A percentile compares a stretch with the other conserved stretches of the same genome.
Conservation (phyloP, 208 protist genomes). For the Crithidia mellificae region DNA sequence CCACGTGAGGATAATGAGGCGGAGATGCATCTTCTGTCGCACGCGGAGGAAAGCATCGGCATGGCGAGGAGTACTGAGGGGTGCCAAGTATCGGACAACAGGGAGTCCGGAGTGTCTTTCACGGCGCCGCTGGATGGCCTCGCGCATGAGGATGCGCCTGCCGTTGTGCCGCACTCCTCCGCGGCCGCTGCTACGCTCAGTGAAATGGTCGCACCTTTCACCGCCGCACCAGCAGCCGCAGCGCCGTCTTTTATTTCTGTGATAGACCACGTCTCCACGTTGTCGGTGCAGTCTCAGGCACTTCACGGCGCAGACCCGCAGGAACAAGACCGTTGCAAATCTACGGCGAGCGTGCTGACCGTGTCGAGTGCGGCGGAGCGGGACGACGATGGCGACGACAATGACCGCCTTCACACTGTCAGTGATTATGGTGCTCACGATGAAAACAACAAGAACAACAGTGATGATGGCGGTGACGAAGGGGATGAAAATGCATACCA, state of each 20-base stretch:
- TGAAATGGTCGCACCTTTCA: not conserved
- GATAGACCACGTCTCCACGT: not conserved
- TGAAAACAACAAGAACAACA: no score
- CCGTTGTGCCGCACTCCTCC: constrained; percentile 4
- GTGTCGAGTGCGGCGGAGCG: not conserved
- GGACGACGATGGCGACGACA: not conserved
- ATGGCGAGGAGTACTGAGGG: no score
- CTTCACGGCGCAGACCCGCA: not conserved
- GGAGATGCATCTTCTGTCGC: no score
- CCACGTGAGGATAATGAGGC: not conserved
- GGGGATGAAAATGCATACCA: no score
- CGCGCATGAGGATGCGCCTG: not conserved
- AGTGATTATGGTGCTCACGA: no score
- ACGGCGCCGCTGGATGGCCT: no score
- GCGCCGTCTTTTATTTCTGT: not conserved
- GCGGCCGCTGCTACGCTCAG: not conserved
- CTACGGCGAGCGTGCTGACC: constrained; percentile 12
- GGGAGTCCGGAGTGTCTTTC: not conserved
- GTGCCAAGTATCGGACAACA: no score
- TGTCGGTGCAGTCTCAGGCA: not conserved
- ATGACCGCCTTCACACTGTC: no score
- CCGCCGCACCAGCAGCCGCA: not conserved
- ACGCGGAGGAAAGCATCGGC: no score
- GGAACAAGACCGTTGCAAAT: not conserved
- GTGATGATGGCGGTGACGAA: no score